Percentiles rank a stretch among this genome's conserved stretches.
These are phyloP conservation scores for Emergomyces orientalis DNA, from an alignment of 2,329 filamentous ascomycete species.

Conservation along the genomic window DNA sequence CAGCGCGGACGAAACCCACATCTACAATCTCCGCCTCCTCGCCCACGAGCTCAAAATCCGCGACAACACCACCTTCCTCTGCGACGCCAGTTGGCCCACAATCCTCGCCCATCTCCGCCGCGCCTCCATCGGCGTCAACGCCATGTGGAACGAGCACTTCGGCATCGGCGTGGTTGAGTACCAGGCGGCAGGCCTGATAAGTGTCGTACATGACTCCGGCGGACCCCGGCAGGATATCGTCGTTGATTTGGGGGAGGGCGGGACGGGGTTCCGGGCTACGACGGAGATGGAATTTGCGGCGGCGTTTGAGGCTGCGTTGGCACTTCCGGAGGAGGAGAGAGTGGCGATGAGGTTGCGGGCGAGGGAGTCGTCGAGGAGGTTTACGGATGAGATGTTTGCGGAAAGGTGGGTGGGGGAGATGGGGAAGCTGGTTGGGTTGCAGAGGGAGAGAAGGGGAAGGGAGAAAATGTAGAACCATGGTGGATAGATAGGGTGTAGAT, in stretches of 20 bases:
- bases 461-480: not conserved
- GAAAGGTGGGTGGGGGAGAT: constrained; percentile 68
- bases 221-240: constrained; percentile 94
- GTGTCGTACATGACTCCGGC: constrained; percentile 86
- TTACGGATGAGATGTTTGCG: constrained; percentile 79
- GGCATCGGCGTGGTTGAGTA: constrained; percentile 98
- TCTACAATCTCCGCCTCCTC: constrained; percentile 79
- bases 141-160: constrained; percentile 99
- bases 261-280: constrained; percentile 81
- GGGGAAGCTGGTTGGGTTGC: constrained; percentile 55
- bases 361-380: constrained; percentile 67
- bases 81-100: constrained; percentile 81
- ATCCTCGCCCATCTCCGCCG: constrained; percentile 70
- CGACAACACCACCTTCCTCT: constrained; percentile 74
- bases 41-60: constrained; percentile 80
- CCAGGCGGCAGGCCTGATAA: constrained; percentile 85
- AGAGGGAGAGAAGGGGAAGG: constrained; percentile 12
- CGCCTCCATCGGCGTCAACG: constrained; percentile 81
- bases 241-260: constrained; percentile 61
- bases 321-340: constrained; percentile 52
- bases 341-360: constrained; percentile 67
- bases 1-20: constrained; percentile 45
- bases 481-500: not conserved
- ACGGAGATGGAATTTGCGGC: constrained; percentile 69
- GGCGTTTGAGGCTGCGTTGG: constrained; percentile 67